phyloP scores from a whole-genome alignment of 2,329 filamentous ascomycete genomes.

The Diaporthe eres region DNA sequence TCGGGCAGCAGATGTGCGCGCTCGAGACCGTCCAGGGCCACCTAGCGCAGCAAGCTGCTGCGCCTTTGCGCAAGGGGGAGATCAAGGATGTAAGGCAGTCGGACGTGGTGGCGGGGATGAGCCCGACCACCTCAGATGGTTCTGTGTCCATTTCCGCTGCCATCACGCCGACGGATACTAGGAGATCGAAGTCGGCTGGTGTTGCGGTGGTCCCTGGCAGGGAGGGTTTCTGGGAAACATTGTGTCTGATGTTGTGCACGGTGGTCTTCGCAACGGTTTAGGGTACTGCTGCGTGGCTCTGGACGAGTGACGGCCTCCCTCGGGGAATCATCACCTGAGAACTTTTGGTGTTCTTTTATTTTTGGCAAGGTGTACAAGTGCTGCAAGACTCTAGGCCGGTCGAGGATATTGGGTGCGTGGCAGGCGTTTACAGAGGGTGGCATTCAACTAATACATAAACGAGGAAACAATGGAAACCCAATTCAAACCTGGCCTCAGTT shows the following conservation, averaged over 20 bases:
- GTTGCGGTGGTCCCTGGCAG: slow-evolving; percentile 30
- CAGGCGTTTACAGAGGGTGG: neutral
- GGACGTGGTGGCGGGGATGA: neutral
- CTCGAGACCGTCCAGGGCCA: slow-evolving; percentile 75
- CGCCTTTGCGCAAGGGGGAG: slow-evolving; percentile 63
- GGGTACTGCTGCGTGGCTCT: slow-evolving; percentile 30
- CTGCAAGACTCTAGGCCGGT: neutral
- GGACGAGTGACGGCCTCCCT: neutral
- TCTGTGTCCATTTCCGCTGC: slow-evolving; percentile 14
- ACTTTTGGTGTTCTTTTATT: neutral
- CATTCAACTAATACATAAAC: neutral
- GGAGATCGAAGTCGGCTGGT: slow-evolving; percentile 39
- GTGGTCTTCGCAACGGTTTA: slow-evolving; percentile 22
- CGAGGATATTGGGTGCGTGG: neutral
- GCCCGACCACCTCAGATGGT: neutral
- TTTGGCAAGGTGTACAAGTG: neutral
- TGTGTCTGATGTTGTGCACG: slow-evolving; percentile 11
- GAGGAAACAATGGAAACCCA: neutral
- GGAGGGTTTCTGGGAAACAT: slow-evolving; percentile 17
- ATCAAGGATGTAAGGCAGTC: slow-evolving; percentile 60
- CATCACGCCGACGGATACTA: slow-evolving; percentile 35
- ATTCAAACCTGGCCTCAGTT: no score
- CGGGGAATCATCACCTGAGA: neutral
- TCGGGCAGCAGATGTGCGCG: slow-evolving; percentile 76
- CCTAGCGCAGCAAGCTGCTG: slow-evolving; percentile 58